These are phyloP conservation scores for Aspergillus sojae DNA, from an alignment of 2,329 filamentous ascomycete species.

Conservation along the genomic window DNA sequence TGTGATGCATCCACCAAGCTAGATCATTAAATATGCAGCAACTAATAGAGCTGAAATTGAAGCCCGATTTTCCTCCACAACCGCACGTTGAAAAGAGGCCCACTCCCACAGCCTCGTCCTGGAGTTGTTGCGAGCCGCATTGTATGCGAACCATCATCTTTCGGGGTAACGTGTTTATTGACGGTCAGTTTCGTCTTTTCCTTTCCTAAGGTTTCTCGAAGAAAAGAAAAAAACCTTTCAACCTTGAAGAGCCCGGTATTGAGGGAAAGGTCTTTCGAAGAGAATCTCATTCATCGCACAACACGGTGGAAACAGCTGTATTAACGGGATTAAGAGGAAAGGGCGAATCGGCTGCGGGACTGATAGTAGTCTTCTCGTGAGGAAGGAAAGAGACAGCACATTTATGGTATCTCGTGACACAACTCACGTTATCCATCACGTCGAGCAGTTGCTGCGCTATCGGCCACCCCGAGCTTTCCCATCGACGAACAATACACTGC, in stretches of 20 bases:
- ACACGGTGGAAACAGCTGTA: not conserved
- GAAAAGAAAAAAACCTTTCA: not conserved
- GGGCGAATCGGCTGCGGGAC: not conserved
- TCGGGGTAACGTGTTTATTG: not conserved
- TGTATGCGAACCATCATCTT: not conserved
- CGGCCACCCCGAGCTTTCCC: not conserved
- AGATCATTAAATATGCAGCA: slow-evolving; percentile 20
- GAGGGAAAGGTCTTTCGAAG: not conserved
- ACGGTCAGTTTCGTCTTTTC: not conserved
- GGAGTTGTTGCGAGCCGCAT: not conserved
- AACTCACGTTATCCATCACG: slow-evolving; percentile 11
- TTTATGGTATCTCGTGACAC: slow-evolving; percentile 10
- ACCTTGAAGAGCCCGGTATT: not conserved
- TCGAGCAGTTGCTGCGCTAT: not conserved
- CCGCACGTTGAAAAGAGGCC: slow-evolving; percentile 25
- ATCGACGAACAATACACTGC: not conserved
- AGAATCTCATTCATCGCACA: not conserved
- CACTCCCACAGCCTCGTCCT: slow-evolving; percentile 14
- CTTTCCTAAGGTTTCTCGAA: not conserved
- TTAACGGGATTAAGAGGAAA: not conserved
- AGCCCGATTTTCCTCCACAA: slow-evolving; percentile 18
- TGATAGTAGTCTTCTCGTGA: not conserved
- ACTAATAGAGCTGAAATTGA: slow-evolving; percentile 16
- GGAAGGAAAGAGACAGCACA: not conserved
- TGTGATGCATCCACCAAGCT: slow-evolving; percentile 35